Conservation (phyloP, 371 early-diverging fungal genomes). For the Blakeslea trispora region DNA sequence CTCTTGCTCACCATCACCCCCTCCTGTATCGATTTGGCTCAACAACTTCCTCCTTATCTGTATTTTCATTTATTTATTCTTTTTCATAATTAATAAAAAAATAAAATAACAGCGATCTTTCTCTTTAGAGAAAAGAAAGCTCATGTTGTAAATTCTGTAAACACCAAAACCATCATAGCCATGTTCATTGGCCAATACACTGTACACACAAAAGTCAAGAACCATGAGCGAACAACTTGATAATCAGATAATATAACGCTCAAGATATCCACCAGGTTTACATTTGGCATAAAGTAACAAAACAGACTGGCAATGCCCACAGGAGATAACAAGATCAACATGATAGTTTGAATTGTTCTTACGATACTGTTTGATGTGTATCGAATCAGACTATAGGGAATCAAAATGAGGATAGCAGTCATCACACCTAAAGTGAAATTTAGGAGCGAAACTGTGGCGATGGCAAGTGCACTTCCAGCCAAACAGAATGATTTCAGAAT, state of each 20-base stretch:
- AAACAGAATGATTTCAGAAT: slow-evolving; percentile 73
- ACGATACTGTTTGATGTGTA: slow-evolving; percentile 34
- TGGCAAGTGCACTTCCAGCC: slow-evolving; percentile 65
- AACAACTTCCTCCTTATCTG: neutral
- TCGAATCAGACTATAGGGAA: slow-evolving; percentile 63
- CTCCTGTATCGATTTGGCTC: neutral
- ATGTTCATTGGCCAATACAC: slow-evolving; percentile 73
- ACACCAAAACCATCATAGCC: slow-evolving; percentile 53
- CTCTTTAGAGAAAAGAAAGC: no score
- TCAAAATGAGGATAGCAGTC: slow-evolving; percentile 66
- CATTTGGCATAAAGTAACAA: slow-evolving; percentile 19
- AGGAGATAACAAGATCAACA: slow-evolving; percentile 52
- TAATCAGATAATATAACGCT: slow-evolving; percentile 54
- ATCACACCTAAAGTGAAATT: slow-evolving; percentile 85
- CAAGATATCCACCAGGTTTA: slow-evolving; percentile 31
- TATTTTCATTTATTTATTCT: slow-evolving; percentile 5
- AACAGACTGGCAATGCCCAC: slow-evolving; percentile 45
- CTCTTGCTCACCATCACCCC: neutral
- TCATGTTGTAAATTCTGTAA: slow-evolving; percentile 18
- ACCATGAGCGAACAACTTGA: slow-evolving; percentile 61
- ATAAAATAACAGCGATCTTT: no score
- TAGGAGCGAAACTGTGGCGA: slow-evolving; percentile 77
- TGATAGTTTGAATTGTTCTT: slow-evolving; percentile 38
- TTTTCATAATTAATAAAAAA: no score
- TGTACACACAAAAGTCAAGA: slow-evolving; percentile 60